These are phyloP conservation scores for Allium sativum DNA, from an alignment of 106 monocot genomes.

Conservation along the genomic window DNA sequence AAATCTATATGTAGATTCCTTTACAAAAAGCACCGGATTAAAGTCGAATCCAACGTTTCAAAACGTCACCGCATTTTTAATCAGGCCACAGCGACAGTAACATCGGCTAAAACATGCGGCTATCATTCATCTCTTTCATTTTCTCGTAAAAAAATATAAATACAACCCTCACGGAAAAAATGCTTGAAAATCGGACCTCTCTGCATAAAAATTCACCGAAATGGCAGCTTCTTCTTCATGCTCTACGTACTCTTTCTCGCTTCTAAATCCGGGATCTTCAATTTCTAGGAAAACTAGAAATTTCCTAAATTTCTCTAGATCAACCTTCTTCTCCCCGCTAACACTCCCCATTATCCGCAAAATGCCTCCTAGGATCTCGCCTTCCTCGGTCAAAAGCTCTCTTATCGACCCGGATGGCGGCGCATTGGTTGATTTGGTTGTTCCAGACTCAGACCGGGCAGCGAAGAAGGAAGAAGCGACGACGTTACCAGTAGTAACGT, in stretches of 20 bases:
- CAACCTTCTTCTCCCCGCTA: neutral
- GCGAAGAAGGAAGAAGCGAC: slow-evolving; percentile 44
- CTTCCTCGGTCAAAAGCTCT: slow-evolving; percentile 30
- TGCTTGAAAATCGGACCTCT: neutral
- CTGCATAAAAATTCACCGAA: neutral
- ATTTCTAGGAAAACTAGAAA: neutral
- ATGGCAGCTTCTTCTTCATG: slow-evolving; percentile 3
- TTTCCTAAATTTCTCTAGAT: neutral
- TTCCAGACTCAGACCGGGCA: slow-evolving; percentile 25
- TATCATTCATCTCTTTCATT: neutral
- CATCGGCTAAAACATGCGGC: neutral
- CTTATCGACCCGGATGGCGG: slow-evolving; percentile 97
- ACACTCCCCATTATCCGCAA: neutral
- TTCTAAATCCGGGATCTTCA: neutral
- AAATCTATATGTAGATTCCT: too few species aligned
- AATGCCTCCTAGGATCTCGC: neutral
- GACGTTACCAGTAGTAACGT: slow-evolving; percentile 34
- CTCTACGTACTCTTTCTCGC: neutral
- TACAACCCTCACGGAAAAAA: neutral
- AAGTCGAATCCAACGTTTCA: neutral
- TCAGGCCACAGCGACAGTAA: too few species aligned
- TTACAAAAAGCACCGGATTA: too few species aligned
- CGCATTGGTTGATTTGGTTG: slow-evolving; percentile 54
- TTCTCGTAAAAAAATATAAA: neutral
- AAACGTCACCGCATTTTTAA: too few species aligned